phyloP scores from a whole-genome alignment of 2,329 filamentous ascomycete genomes.

The Alternaria triticina region DNA sequence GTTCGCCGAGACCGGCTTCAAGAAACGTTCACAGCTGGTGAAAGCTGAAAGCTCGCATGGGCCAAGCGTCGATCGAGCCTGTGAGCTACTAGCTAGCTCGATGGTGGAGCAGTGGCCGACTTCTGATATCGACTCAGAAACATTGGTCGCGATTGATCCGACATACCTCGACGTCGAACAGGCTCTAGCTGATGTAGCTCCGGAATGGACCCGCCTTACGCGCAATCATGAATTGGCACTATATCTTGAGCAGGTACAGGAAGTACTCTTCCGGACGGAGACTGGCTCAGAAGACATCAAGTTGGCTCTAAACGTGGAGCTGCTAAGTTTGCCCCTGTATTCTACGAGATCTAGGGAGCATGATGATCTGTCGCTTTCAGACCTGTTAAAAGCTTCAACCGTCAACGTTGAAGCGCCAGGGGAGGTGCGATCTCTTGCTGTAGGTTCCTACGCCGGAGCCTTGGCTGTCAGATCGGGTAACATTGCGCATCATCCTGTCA shows the following conservation, averaged over 20 bases:
- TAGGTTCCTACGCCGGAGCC: not conserved
- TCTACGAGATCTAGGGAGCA: not conserved
- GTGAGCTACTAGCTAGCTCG: slow-evolving; percentile 48
- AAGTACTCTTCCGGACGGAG: slow-evolving; percentile 20
- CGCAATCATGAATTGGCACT: slow-evolving; percentile 56
- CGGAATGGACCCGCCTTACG: slow-evolving; percentile 58
- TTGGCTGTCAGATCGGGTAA: not conserved
- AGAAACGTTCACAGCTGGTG: slow-evolving; percentile 33
- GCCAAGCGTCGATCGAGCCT: slow-evolving; percentile 35
- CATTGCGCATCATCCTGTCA: not conserved
- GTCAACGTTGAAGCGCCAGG: not conserved
- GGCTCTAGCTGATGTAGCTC: slow-evolving; percentile 51
- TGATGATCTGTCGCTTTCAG: slow-evolving; percentile 6
- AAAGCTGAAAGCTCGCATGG: slow-evolving; percentile 32
- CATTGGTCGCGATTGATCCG: slow-evolving; percentile 33
- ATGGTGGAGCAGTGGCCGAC: slow-evolving; percentile 51
- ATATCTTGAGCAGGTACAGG: slow-evolving; percentile 55
- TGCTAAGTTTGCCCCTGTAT: not conserved
- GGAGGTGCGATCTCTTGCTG: not conserved
- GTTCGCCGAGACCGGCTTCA: slow-evolving; percentile 35
- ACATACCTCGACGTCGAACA: slow-evolving; percentile 43
- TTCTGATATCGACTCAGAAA: slow-evolving; percentile 36
- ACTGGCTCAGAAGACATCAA: not conserved
- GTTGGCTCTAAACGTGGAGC: not conserved
- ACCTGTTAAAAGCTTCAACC: not conserved